Evolutionary conservation across 768 basidiomycete species (phyloP), one percentile per base, ranked within the genome.

Genomic region (Boletus pseudopeckii): DNA sequence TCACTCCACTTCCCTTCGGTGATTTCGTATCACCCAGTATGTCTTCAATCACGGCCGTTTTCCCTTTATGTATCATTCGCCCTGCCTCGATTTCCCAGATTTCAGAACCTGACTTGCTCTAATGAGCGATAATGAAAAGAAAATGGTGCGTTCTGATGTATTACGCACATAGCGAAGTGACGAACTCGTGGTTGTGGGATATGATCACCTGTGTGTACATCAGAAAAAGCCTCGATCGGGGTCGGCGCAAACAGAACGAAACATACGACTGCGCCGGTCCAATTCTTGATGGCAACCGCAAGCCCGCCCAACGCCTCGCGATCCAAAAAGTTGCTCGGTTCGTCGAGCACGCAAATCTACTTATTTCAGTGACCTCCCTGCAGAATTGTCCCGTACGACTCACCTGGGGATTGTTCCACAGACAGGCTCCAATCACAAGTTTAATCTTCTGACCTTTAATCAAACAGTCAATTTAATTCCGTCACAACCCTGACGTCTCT

Each of bases 281-380:
- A 98, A 58, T 96, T 91, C 58, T 82, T 86, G 73, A 98, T 98
- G 41, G 96, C 95, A 26, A 96, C 86, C 34, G 95, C 93, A 39
- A 98, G 77, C 55, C 96, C 95, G 60, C 95, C 95, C 18, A 98
- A 77, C 20, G 94, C 93, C 71, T 98, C 95, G 59, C 95, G 86
- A 70, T 97, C 94, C 76, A 98, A 81, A 80, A 98, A 98, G 75
- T 98, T 98, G 68, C 91, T 96, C 34, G 92, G 92, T 71, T 93
- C 91, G 68, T 94, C 92, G 33, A 92, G 80, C 14, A 90, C 75
- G 65, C 88, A 88, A 37, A 66, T 58, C 65, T 60, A 87, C 85
- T 81, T 82, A 58, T 18, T 28, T 57, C 45, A 58, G 41, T 30
- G 44, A 26, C 33, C 33, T 45, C 34, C 48, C 48, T 37, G 14